Percentiles rank a stretch among this genome's conserved stretches.
Evolutionary conservation across 305 asterid species (phyloP).

Genomic region (Andrographis paniculata): DNA sequence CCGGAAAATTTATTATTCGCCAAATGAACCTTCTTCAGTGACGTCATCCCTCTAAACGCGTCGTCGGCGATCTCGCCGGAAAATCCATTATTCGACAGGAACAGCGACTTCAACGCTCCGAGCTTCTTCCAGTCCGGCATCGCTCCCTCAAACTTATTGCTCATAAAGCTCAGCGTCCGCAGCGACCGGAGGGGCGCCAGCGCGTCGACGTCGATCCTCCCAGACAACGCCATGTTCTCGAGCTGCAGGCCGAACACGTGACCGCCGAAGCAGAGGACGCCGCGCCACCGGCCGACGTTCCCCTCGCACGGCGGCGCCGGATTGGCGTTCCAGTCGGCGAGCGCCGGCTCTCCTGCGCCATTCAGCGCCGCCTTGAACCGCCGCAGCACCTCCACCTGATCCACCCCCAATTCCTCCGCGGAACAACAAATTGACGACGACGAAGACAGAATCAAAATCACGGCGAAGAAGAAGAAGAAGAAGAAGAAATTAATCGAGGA

Average conservation of each 20-base stretch:
- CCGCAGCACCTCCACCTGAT: conserved; percentile 18
- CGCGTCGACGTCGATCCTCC: conserved; percentile 41
- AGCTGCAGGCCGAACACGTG: conserved; percentile 36
- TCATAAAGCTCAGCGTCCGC: conserved; percentile 36
- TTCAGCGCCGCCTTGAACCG: conserved; percentile 27
- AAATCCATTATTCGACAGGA: conserved; percentile 38
- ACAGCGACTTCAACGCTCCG: conserved; percentile 41
- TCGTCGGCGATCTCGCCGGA: conserved; percentile 46
- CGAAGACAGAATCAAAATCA: background rate
- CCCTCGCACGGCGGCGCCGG: conserved; percentile 25
- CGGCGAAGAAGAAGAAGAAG: background rate
- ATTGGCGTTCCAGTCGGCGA: conserved; percentile 20
- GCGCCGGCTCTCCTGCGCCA: conserved; percentile 21
- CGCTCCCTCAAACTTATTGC: conserved; percentile 49
- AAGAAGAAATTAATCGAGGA: too few relatives aligned
- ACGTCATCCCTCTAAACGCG: conserved; percentile 40
- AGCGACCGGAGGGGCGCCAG: conserved; percentile 27
- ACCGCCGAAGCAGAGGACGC: conserved; percentile 34
- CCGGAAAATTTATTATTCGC: conserved; percentile 48
- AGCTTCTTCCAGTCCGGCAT: conserved; percentile 61
- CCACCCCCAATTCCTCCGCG: conserved; percentile 11
- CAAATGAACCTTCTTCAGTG: conserved; percentile 45
- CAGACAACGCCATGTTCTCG: conserved; percentile 36
- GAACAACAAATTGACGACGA: background rate
- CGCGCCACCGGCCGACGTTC: conserved; percentile 20